Conservation (phyloP, 1,139 yeast species). For the Yamadazyma atmosphaerica region DNA sequence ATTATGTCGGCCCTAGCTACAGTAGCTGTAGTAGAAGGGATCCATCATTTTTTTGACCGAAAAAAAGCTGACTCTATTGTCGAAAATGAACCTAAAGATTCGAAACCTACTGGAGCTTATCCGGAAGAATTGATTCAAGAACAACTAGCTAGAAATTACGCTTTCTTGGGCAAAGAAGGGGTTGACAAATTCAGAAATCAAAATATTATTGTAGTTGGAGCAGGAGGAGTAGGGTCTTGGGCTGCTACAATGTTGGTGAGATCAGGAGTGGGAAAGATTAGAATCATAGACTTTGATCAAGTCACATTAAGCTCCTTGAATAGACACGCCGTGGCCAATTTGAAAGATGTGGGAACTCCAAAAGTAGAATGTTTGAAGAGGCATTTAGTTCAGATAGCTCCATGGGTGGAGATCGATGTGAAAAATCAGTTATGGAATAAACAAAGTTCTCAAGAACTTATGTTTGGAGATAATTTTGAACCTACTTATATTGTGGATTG, state of each 20-base stretch:
- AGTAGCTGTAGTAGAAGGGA: conserved; percentile 43
- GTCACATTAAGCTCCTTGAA: conserved; percentile 88
- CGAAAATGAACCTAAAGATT: no score
- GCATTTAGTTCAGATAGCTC: conserved; percentile 72
- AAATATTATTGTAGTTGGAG: conserved; percentile 87
- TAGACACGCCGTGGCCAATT: conserved; percentile 89
- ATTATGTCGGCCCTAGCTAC: conserved; percentile 38
- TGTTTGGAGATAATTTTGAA: conserved; percentile 52
- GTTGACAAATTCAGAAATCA: conserved; percentile 73
- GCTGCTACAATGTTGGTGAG: conserved; percentile 89
- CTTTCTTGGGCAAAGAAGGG: conserved; percentile 85
- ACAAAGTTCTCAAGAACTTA: conserved; percentile 59
- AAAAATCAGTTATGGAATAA: conserved; percentile 75
- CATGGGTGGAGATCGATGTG: conserved; percentile 86
- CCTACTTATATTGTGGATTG: conserved; percentile 88
- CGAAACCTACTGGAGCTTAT: conserved; percentile 26
- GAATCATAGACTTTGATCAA: conserved; percentile 92
- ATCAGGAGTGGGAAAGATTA: conserved; percentile 78
- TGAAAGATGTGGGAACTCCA: conserved; percentile 86
- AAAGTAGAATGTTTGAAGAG: conserved; percentile 77
- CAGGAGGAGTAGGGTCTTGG: conserved; percentile 99
- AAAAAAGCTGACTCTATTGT: no score
- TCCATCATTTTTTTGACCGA: conserved; percentile 28
- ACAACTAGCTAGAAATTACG: conserved; percentile 90
- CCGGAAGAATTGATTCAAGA: conserved; percentile 82